Evolutionary conservation across 805 yeast genomes (phyloP).

Genomic region (Candida adriatica): DNA sequence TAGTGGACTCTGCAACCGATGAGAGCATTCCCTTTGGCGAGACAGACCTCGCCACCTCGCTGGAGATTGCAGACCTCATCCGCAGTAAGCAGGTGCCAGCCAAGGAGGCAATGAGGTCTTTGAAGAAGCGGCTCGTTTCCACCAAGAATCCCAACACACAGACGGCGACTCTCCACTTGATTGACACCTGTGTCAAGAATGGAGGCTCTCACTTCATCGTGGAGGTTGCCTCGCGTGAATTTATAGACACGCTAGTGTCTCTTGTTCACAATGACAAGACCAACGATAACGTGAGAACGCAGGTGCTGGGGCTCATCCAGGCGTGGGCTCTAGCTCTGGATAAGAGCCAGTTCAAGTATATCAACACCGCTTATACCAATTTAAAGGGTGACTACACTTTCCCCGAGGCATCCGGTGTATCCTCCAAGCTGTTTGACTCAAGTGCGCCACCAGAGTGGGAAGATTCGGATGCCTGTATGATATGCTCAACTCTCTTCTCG

Average conservation of each 20-base stretch:
- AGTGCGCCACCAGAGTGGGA: slow-evolving; percentile 97
- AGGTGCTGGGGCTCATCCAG: slow-evolving; percentile 59
- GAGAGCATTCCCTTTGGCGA: slow-evolving; percentile 92
- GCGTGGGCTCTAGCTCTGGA: slow-evolving; percentile 74
- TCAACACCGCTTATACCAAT: slow-evolving; percentile 52
- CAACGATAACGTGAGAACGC: slow-evolving; percentile 48
- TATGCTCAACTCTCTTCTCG: slow-evolving; percentile 74
- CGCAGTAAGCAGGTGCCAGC: slow-evolving; percentile 75
- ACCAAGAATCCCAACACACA: slow-evolving; percentile 76
- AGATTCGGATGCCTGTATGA: slow-evolving; percentile 93
- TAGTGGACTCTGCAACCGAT: slow-evolving; percentile 69
- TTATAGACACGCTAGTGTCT: slow-evolving; percentile 66
- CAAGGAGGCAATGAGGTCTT: slow-evolving; percentile 76
- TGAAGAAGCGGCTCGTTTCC: slow-evolving; percentile 63
- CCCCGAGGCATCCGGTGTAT: slow-evolving; percentile 40
- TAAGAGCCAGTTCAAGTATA: slow-evolving; percentile 60
- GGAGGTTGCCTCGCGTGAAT: slow-evolving; percentile 79
- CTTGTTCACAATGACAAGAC: slow-evolving; percentile 33
- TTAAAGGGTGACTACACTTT: slow-evolving; percentile 57
- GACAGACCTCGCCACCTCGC: slow-evolving; percentile 61
- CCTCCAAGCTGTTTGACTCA: slow-evolving; percentile 64
- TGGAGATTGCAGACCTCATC: slow-evolving; percentile 83
- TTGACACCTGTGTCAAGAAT: slow-evolving; percentile 86
- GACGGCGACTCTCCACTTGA: slow-evolving; percentile 63
- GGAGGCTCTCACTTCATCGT: slow-evolving; percentile 81